Conservation (phyloP, 1,284 basidiomycete genomes). For the Paramarasmius palmivorus region DNA sequence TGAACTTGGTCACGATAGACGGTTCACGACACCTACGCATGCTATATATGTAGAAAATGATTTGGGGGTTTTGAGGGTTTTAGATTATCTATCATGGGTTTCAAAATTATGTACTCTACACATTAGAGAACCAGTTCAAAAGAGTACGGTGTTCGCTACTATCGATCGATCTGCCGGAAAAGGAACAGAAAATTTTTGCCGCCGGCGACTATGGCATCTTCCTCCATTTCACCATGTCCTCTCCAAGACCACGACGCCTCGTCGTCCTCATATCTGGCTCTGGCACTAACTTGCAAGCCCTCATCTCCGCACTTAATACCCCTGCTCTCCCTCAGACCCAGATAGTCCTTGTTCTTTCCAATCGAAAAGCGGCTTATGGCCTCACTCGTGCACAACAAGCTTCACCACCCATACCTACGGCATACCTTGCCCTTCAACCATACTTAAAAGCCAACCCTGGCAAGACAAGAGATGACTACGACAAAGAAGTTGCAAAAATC, state of each 20-base stretch:
- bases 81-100: no score
- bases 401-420: conserved; percentile 78
- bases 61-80: no score
- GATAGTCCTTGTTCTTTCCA: conserved; percentile 88
- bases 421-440: conserved; percentile 83
- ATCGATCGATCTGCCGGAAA: no score
- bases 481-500: conserved; percentile 77
- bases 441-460: conserved; percentile 78
- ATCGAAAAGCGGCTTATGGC: conserved; percentile 90
- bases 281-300: conserved; percentile 95
- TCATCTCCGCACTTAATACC: conserved; percentile 84
- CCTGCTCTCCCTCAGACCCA: conserved; percentile 64
- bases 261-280: conserved; percentile 68
- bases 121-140: no score
- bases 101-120: no score
- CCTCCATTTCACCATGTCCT: not conserved
- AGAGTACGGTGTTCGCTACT: no score
- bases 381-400: conserved; percentile 77
- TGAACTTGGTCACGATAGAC: not conserved
- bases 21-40: no score
- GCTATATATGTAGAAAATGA: no score
- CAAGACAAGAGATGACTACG: conserved; percentile 84
- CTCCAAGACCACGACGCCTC: conserved; percentile 31
- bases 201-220: no score
- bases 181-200: no score